Conservation (phyloP, 306 rosid species). For the Pyrus pyrifolia region DNA sequence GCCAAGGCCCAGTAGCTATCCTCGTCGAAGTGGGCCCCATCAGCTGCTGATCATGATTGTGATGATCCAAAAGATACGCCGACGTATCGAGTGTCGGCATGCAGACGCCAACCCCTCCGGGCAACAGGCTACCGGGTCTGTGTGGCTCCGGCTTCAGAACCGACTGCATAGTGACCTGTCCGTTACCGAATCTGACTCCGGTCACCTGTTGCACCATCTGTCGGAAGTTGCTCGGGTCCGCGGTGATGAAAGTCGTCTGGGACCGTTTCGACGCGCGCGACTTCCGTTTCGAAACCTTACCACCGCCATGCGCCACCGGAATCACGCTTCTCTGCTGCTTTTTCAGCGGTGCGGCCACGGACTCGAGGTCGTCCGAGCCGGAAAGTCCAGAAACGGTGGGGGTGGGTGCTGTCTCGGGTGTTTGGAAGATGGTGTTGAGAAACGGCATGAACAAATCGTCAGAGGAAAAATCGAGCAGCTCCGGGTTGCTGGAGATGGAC, state of each 20-base stretch:
- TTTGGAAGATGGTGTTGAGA: background rate
- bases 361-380: conserved; percentile 65
- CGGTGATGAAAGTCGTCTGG: conserved; percentile 77
- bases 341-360: conserved; percentile 12
- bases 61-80: conserved; percentile 53
- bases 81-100: conserved; percentile 94
- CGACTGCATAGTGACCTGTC: conserved; percentile 28
- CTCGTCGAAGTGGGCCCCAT: conserved; percentile 15
- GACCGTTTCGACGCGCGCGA: conserved; percentile 79
- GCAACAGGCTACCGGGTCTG: conserved; percentile 28
- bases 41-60: conserved; percentile 19
- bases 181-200: conserved; percentile 45
- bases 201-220: conserved; percentile 97
- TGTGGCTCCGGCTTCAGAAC: conserved; percentile 78
- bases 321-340: conserved; percentile 28
- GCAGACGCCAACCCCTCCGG: conserved; percentile 8
- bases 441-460: conserved; percentile 22
- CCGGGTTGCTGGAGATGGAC: conserved; percentile 29
- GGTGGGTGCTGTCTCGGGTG: conserved; percentile 28
- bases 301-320: conserved; percentile 7
- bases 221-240: conserved; percentile 85
- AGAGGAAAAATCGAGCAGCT: background rate
- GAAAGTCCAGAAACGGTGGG: conserved; percentile 57
- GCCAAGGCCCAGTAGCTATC: background rate
- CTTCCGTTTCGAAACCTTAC: conserved; percentile 56